phyloP scores from a whole-genome alignment of 371 early-diverging fungal species.

The Zancudomyces culisetae region DNA sequence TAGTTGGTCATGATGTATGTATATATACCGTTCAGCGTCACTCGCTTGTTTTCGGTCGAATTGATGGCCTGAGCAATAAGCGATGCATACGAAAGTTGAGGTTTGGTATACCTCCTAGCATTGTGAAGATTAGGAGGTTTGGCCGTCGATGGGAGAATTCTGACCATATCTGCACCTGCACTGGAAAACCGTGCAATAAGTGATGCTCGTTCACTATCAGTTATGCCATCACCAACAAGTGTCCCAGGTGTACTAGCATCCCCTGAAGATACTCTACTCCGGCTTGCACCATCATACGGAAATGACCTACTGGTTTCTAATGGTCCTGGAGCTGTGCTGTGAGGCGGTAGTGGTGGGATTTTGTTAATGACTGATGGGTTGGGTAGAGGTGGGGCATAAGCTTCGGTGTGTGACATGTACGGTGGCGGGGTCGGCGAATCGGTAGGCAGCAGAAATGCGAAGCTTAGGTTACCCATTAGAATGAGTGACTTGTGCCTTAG shows the following conservation, averaged over 20 bases:
- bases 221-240: not conserved
- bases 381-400: not conserved
- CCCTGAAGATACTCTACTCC: not conserved
- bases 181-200: not conserved
- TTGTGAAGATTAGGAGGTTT: not conserved
- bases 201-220: not conserved
- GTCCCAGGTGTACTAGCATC: not conserved
- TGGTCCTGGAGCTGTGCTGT: not conserved
- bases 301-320: not conserved
- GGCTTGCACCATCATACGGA: not conserved
- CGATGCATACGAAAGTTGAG: conserved; percentile 69
- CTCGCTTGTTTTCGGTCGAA: conserved; percentile 39
- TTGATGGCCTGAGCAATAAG: conserved; percentile 78
- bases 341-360: not conserved
- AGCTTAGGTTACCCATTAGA: conserved; percentile 58
- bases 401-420: not conserved
- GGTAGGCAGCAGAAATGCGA: conserved; percentile 41
- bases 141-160: conserved; percentile 4
- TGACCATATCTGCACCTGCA: conserved; percentile 2
- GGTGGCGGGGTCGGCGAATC: not conserved
- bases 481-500: conserved; percentile 53
- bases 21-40: conserved; percentile 75
- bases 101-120: conserved; percentile 28
- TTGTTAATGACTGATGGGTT: not conserved
- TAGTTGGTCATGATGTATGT: conserved; percentile 56